Evolutionary conservation across 768 basidiomycete genomes (phyloP).

Genomic region (Panaeolus papilionaceus): DNA sequence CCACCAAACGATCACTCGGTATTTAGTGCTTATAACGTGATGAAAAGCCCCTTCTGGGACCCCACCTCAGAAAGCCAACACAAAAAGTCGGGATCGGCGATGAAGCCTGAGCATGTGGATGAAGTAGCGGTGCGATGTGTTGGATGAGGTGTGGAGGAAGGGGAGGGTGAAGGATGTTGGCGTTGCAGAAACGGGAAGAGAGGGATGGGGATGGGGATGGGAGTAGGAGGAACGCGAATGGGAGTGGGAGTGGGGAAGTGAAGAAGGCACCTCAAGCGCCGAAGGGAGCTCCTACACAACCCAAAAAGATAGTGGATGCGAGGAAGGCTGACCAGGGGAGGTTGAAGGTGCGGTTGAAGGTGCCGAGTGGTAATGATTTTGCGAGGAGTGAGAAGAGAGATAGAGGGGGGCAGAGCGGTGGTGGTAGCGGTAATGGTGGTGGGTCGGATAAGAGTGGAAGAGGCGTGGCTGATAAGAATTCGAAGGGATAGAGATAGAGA

Average conservation of each 20-base stretch:
- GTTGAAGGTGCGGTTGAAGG: slow-evolving; percentile 43
- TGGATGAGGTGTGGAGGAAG: slow-evolving; percentile 71
- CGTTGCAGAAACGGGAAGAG: slow-evolving; percentile 55
- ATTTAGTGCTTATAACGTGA: slow-evolving; percentile 66
- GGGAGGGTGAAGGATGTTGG: slow-evolving; percentile 63
- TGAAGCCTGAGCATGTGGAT: slow-evolving; percentile 50
- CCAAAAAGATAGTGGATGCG: slow-evolving; percentile 42
- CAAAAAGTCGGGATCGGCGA: slow-evolving; percentile 33
- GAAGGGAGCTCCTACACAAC: slow-evolving; percentile 21
- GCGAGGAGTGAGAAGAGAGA: slow-evolving; percentile 24
- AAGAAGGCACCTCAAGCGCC: slow-evolving; percentile 39
- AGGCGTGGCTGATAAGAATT: no score
- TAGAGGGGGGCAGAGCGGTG: slow-evolving; percentile 28
- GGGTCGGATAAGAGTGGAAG: not conserved
- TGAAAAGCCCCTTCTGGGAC: slow-evolving; percentile 71
- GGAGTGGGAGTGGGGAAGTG: slow-evolving; percentile 54
- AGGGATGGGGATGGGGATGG: slow-evolving; percentile 54
- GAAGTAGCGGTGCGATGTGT: slow-evolving; percentile 47
- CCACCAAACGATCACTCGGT: slow-evolving; percentile 64
- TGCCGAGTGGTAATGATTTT: slow-evolving; percentile 17
- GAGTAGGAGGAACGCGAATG: slow-evolving; percentile 47
- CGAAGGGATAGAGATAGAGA: not conserved
- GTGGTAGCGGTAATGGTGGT: not conserved
- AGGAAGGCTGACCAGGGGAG: slow-evolving; percentile 27
- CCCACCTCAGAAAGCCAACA: slow-evolving; percentile 36